Conservation (phyloP, 2,329 filamentous ascomycete genomes). For the Xylaria sp. region DNA sequence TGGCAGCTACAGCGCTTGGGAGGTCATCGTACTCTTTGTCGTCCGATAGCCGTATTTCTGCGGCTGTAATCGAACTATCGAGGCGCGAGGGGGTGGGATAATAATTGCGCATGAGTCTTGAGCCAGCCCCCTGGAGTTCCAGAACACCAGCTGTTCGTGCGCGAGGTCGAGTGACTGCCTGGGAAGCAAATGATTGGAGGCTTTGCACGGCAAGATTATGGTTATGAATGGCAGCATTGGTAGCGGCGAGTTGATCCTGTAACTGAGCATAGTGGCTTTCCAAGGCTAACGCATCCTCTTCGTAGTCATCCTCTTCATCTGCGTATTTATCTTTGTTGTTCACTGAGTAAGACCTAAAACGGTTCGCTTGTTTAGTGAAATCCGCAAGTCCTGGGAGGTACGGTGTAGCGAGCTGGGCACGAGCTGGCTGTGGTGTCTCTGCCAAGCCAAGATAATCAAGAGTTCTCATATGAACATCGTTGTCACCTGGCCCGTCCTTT, state of each 20-base stretch:
- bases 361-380: constrained; percentile 80
- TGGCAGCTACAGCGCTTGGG: constrained; percentile 81
- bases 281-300: constrained; percentile 67
- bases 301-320: constrained; percentile 85
- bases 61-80: constrained; percentile 78
- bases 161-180: constrained; percentile 84
- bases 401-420: constrained; percentile 78
- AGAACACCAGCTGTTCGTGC: constrained; percentile 92
- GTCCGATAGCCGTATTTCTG: constrained; percentile 79
- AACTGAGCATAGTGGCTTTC: constrained; percentile 69
- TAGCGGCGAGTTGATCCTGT: constrained; percentile 71
- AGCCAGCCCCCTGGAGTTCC: constrained; percentile 72
- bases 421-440: constrained; percentile 86
- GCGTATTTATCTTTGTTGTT: constrained; percentile 99
- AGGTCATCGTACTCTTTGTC: constrained; percentile 83
- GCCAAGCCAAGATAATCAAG: constrained; percentile 95
- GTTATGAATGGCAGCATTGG: constrained; percentile 79
- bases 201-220: constrained; percentile 91
- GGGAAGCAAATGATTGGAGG: constrained; percentile 78
- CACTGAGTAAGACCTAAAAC: constrained; percentile 97
- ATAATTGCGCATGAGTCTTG: constrained; percentile 75
- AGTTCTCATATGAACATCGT: constrained; percentile 88
- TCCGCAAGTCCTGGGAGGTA: constrained; percentile 81
- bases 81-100: constrained; percentile 78
- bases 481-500: constrained; percentile 84